phyloP scores from a whole-genome alignment of 2,329 filamentous ascomycete genomes.

The Aspergillus persii region DNA sequence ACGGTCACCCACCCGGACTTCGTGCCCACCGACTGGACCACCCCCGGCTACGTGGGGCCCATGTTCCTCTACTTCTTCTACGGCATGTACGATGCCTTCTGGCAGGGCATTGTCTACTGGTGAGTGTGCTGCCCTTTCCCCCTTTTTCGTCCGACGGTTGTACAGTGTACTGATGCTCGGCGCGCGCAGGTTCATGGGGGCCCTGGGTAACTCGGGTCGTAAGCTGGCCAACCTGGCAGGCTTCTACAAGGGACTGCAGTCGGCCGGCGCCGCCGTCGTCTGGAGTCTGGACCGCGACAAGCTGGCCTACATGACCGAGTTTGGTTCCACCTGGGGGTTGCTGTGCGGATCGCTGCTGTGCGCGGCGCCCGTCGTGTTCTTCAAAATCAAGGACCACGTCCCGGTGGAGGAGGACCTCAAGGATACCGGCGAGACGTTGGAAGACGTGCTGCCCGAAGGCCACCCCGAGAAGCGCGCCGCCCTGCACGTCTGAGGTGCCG shows the following conservation, averaged over 20 bases:
- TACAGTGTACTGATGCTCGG: background rate
- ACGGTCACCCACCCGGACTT: constrained; percentile 18
- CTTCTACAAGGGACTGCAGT: constrained; percentile 85
- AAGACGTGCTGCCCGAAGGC: constrained; percentile 56
- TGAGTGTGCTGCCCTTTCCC: background rate
- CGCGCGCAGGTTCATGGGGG: constrained; percentile 72
- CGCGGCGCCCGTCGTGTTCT: constrained; percentile 71
- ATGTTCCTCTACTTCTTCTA: constrained; percentile 90
- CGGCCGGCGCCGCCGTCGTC: constrained; percentile 66
- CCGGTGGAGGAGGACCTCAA: constrained; percentile 73
- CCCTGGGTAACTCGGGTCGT: constrained; percentile 85
- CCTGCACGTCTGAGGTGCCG: background rate
- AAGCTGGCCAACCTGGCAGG: constrained; percentile 86
- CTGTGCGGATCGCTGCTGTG: constrained; percentile 65
- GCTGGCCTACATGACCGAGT: constrained; percentile 65
- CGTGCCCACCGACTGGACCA: constrained; percentile 59
- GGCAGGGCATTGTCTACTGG: constrained; percentile 91
- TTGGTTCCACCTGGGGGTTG: constrained; percentile 71
- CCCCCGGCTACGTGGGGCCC: constrained; percentile 66
- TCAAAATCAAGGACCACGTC: constrained; percentile 73
- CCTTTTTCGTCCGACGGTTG: background rate
- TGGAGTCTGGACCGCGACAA: constrained; percentile 60
- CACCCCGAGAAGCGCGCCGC: constrained; percentile 10
- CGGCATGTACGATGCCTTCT: constrained; percentile 80
- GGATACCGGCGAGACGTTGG: constrained; percentile 75